Evolutionary conservation across 495 filamentous ascomycete genomes (phyloP).

Genomic region (Annulohypoxylon moriforme): DNA sequence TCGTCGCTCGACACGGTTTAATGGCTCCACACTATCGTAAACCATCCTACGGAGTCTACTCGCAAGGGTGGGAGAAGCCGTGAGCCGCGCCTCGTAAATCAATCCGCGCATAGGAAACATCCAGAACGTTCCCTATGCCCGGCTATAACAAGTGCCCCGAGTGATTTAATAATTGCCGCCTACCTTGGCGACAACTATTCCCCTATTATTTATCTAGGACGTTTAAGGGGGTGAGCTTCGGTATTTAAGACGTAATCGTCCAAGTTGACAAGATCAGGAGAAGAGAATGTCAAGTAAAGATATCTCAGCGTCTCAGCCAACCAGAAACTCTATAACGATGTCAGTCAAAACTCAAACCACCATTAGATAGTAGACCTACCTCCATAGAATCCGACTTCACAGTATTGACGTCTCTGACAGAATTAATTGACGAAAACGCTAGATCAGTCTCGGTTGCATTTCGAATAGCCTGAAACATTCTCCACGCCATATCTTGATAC

Average conservation of each 20-base stretch:
- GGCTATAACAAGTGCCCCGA: neutral
- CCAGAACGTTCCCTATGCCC: neutral
- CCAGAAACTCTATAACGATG: conserved; percentile 59
- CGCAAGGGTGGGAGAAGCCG: neutral
- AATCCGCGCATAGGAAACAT: neutral
- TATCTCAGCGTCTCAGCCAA: conserved; percentile 83
- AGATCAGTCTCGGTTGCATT: conserved; percentile 67
- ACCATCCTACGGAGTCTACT: neutral
- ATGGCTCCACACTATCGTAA: neutral
- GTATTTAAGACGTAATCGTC: conserved; percentile 69
- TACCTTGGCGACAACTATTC: neutral
- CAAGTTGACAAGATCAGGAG: conserved; percentile 74
- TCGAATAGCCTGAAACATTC: conserved; percentile 76
- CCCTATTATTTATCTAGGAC: conserved; percentile 40
- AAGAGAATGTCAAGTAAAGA: conserved; percentile 83
- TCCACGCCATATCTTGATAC: conserved; percentile 77
- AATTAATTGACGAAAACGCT: conserved; percentile 46
- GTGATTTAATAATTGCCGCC: neutral
- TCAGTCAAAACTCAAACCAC: conserved; percentile 16
- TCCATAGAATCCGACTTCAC: conserved; percentile 58
- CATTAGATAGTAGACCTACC: conserved; percentile 32
- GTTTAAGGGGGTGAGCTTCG: conserved; percentile 78
- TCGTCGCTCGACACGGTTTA: neutral
- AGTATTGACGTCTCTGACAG: conserved; percentile 40
- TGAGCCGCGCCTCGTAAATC: neutral